Evolutionary conservation across 305 asterid species (phyloP), one percentile per base, ranked within the genome.

Genomic region (Ilex paraguariensis): DNA sequence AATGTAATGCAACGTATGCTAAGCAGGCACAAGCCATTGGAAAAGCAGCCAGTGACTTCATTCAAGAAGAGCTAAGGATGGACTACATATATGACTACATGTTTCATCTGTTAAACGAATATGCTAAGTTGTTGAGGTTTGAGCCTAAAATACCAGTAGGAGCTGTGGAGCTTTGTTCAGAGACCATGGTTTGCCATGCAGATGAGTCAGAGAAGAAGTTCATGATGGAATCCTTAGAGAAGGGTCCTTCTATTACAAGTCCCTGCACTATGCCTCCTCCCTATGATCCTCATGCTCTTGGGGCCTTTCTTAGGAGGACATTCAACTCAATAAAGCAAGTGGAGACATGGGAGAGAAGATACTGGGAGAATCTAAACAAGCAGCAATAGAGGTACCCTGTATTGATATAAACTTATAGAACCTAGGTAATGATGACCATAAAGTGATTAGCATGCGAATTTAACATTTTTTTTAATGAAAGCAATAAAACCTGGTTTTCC

Each of bases 71-170:
- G 13, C 57, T 70, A 59, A 77, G 70, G 76, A 70, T 77, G 82
- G 82, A 77, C 13, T 63, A 54, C 32, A 66, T 77, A 13, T 77
- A 77, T 42, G 79, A 77, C 39, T 77, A 77, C 67, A 73, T 70
- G 72, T 67, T 77, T 44, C 77, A 77, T 61, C 16, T 70, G 16
- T 66, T 77, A 40, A 70, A 3, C 31, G 70, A 62, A 16, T 77
- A 77, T 9, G 60, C 77, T 4, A 77, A 73, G 65, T 75, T 77
- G 2, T 57, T 73, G 32, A 77, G 9, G 8, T 77, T 63, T 66
- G 70, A 73, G 66, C 79, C 79, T 7, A 63, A 51, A 0, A 54
- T 60, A 13, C 74, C 82, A 1, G 31, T 36, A 31, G 31, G 56
- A 0, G 79, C 74, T 2, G 36, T 31, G 1, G 72, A 67, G n/a